Evolutionary conservation across 805 yeast species (phyloP).

Genomic region (Sungouiozyma ichnusensis): DNA sequence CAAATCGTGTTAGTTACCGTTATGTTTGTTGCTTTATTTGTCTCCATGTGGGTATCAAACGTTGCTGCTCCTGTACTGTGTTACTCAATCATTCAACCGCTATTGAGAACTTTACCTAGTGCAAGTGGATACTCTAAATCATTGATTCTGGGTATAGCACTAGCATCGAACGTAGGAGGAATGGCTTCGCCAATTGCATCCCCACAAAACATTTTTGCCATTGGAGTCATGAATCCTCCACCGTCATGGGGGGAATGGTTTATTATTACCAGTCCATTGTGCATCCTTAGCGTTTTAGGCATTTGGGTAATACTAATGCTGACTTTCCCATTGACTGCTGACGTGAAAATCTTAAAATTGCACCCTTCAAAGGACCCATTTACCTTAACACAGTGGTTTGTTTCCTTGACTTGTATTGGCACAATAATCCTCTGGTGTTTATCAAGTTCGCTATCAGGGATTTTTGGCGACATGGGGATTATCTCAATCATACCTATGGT

Average conservation of each 20-base stretch:
- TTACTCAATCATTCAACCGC: constrained; percentile 83
- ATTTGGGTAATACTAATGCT: constrained; percentile 67
- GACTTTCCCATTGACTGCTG: constrained; percentile 47
- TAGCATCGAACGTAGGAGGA: constrained; percentile 90
- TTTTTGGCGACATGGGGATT: constrained; percentile 95
- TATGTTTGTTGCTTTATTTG: constrained; percentile 77
- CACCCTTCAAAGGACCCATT: constrained; percentile 57
- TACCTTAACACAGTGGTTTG: constrained; percentile 64
- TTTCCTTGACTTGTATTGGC: constrained; percentile 49
- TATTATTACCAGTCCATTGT: constrained; percentile 73
- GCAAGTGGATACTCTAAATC: constrained; percentile 73
- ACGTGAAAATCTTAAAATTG: constrained; percentile 36
- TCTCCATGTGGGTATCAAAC: constrained; percentile 92
- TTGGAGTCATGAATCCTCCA: constrained; percentile 76
- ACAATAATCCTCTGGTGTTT: constrained; percentile 89
- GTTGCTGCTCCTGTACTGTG: constrained; percentile 96
- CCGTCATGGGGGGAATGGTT: constrained; percentile 94
- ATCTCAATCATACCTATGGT: constrained; percentile 82
- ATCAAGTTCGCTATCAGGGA: constrained; percentile 57
- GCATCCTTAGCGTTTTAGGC: constrained; percentile 47
- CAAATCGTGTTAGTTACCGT: constrained; percentile 62
- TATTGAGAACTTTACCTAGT: constrained; percentile 72
- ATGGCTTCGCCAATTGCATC: constrained; percentile 97
- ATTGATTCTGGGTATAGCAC: constrained; percentile 79
- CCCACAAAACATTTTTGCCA: constrained; percentile 89